Base-by-base conservation (phyloP, 352 stramenopile genomes). In the Globisporangium iwayamae region DNA sequence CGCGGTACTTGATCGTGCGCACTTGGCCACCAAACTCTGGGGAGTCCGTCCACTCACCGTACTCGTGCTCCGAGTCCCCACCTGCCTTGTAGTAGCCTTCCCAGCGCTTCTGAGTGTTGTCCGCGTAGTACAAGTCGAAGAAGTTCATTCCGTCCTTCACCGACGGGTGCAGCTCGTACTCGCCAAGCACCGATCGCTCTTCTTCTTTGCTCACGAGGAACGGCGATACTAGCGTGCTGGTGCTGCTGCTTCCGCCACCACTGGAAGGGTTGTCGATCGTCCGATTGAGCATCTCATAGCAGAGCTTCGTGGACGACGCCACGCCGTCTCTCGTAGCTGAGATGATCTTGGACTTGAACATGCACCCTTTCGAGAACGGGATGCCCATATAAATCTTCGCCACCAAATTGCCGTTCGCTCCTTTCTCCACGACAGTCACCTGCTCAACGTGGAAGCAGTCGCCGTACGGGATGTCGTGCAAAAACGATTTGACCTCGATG, bases 331-430 rank as follows among this genome's bases (percentile, higher is more conserved):
- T 70, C 39, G 84, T 95, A 14, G 85, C 80, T 0, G 84, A 90
- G 43, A 95, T 92, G 58, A 95, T 95, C 71, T 93, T 95, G 38
- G 83, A 93, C 69, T 95, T 95, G 66, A 93, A 95, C 83, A 95
- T 92, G 60, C 86, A 95, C 4, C 86, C 86, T 54, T 93, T 95
- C 7, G 86, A 93, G 60, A 95, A 95, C 41, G 86, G 86, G 56
- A 95, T 90, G 13, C 79, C 86, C 16, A 95, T 45, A 39, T 85
- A 92, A 11, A 85, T 71, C 41, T 90, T 86, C 20, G 57, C 81
- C 28, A 92, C 73, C 3, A 90, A 56, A 38, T 72, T 74, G 1
- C 60, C 84, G 8, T 72, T 73, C 20, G 71, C 46, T 10, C 69
- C 55, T 30, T 75, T 73, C 41, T 90, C 82, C n/a, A 92, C 69